Conservation (phyloP, 2,329 filamentous ascomycete genomes). For the Madurella fahalii region DNA sequence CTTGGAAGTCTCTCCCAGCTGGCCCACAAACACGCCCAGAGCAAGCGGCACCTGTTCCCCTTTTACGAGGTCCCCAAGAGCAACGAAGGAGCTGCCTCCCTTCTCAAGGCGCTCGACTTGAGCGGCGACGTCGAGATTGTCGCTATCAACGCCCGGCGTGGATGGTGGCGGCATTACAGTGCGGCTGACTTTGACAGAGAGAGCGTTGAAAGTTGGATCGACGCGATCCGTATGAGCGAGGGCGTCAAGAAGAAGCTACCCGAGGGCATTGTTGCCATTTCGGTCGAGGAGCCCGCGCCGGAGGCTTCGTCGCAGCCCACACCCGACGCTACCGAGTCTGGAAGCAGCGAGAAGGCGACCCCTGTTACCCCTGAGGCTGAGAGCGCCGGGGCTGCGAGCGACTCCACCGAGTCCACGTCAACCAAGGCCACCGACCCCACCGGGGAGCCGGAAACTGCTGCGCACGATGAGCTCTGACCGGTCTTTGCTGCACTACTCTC, state of each 20-base stretch:
- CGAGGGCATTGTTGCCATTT: slow-evolving; percentile 47
- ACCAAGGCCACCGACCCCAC: slow-evolving; percentile 28
- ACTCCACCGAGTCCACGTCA: slow-evolving; percentile 19
- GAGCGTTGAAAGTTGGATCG: slow-evolving; percentile 79
- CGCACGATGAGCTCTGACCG: slow-evolving; percentile 50
- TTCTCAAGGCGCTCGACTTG: slow-evolving; percentile 62
- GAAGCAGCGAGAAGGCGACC: slow-evolving; percentile 15
- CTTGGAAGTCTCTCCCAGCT: slow-evolving; percentile 66
- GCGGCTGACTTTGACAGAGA: slow-evolving; percentile 53
- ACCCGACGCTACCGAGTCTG: slow-evolving; percentile 23
- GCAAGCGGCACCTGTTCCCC: slow-evolving; percentile 70
- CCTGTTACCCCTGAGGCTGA: slow-evolving; percentile 24
- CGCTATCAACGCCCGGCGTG: slow-evolving; percentile 77
- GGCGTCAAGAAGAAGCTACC: slow-evolving; percentile 74
- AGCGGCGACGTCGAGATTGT: slow-evolving; percentile 63
- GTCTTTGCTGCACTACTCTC: not conserved
- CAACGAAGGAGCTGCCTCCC: slow-evolving; percentile 51
- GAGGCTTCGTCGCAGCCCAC: slow-evolving; percentile 36
- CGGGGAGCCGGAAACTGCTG: slow-evolving; percentile 32
- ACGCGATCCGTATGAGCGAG: slow-evolving; percentile 86
- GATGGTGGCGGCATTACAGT: slow-evolving; percentile 78
- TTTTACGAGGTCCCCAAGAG: slow-evolving; percentile 69
- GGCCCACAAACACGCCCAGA: slow-evolving; percentile 67
- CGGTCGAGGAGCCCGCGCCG: slow-evolving; percentile 41
- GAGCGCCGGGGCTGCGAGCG: slow-evolving; percentile 10